phyloP scores from a whole-genome alignment of 2,329 filamentous ascomycete genomes.

The Neocatenulostroma microsporum region DNA sequence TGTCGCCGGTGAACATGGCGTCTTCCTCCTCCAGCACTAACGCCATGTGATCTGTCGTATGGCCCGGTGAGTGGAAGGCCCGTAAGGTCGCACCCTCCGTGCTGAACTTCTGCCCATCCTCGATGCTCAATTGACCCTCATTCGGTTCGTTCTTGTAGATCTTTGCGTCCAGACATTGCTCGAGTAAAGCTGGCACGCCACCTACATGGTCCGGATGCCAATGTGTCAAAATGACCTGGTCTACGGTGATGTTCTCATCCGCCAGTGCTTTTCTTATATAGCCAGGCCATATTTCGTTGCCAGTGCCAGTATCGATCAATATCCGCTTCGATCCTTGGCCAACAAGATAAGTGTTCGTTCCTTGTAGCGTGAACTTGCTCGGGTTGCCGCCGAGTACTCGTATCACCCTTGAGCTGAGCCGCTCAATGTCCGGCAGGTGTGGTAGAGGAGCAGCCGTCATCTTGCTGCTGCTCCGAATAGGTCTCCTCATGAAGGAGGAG shows the following conservation, averaged over 20 bases:
- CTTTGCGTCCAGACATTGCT: constrained; percentile 35
- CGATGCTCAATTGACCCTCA: constrained; percentile 37
- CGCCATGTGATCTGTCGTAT: constrained; percentile 74
- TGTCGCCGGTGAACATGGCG: constrained; percentile 82
- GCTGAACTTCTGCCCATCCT: constrained; percentile 48
- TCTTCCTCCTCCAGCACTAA: constrained; percentile 70
- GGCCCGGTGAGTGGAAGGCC: constrained; percentile 63
- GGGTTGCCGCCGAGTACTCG: constrained; percentile 87
- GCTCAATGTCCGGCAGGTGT: constrained; percentile 65
- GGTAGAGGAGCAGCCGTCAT: no score
- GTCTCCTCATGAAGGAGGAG: no score
- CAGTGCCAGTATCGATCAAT: constrained; percentile 86
- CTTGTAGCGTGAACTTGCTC: constrained; percentile 67
- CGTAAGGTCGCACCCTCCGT: constrained; percentile 58
- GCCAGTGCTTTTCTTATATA: constrained; percentile 57
- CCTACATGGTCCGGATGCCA: constrained; percentile 85
- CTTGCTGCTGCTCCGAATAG: no score
- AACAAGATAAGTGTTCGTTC: constrained; percentile 91
- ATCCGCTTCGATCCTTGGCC: constrained; percentile 66
- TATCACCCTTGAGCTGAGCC: constrained; percentile 68
- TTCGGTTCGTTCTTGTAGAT: constrained; percentile 17
- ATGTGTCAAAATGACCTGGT: constrained; percentile 72
- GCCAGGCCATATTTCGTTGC: constrained; percentile 63
- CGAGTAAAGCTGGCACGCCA: constrained; percentile 63
- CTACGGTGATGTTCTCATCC: constrained; percentile 60